phyloP scores from a whole-genome alignment of 2,329 filamentous ascomycete genomes.

The Fusarium sp. region DNA sequence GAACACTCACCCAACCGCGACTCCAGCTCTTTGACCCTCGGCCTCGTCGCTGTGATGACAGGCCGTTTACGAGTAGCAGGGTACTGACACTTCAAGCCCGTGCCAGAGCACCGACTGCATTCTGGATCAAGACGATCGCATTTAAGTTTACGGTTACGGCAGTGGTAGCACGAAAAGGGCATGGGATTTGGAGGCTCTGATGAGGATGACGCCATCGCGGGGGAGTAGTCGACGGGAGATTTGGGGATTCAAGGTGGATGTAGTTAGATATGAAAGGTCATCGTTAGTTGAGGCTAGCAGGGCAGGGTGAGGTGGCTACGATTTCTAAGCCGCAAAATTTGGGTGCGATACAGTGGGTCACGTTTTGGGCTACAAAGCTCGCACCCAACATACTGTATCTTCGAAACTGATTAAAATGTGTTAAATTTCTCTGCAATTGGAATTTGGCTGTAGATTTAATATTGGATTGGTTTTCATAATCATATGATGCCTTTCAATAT shows the following conservation, averaged over 20 bases:
- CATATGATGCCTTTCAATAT: no score
- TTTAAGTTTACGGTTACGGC: conserved; percentile 49
- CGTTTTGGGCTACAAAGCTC: background rate
- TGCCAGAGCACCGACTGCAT: conserved; percentile 47
- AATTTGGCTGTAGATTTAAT: no score
- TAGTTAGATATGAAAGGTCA: background rate
- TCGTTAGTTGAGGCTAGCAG: background rate
- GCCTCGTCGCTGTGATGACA: conserved; percentile 44
- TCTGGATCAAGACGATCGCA: conserved; percentile 48
- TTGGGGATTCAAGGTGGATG: background rate
- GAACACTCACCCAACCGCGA: conserved; percentile 39
- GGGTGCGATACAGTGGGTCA: conserved; percentile 13
- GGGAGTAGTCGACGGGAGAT: background rate
- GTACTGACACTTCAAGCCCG: conserved; percentile 46
- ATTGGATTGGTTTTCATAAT: no score
- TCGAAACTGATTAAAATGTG: no score
- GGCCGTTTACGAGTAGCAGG: conserved; percentile 46
- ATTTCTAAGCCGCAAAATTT: background rate
- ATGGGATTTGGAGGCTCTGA: conserved; percentile 10
- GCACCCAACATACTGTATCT: no score
- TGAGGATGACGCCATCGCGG: conserved; percentile 31
- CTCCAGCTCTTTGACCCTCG: conserved; percentile 50
- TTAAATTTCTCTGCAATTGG: no score
- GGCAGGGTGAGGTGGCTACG: background rate
- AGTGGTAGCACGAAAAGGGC: conserved; percentile 48